Evolutionary conservation across 495 filamentous ascomycete species (phyloP).

Genomic region (Aspergillus olivimuriae): DNA sequence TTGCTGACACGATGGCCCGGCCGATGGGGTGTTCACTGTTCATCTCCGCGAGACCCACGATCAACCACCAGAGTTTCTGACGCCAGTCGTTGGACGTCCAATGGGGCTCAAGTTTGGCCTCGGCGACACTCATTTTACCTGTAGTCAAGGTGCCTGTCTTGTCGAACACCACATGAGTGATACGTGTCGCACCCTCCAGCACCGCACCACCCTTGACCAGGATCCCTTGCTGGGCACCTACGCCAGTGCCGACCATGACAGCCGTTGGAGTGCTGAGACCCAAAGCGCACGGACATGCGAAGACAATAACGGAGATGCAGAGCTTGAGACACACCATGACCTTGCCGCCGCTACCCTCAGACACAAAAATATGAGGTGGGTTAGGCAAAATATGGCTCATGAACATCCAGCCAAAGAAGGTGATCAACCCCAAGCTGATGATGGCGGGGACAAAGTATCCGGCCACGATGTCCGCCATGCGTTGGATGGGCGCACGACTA

Average conservation of each 20-base stretch:
- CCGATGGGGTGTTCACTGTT: conserved; percentile 94
- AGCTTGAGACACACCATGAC: conserved; percentile 96
- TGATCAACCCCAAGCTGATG: conserved; percentile 72
- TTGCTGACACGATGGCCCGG: conserved; percentile 68
- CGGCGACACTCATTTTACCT: conserved; percentile 87
- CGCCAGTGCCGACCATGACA: conserved; percentile 97
- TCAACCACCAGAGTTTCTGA: conserved; percentile 81
- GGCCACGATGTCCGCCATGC: conserved; percentile 83
- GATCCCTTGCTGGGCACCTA: conserved; percentile 96
- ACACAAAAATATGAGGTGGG: conserved; percentile 85
- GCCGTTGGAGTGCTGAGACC: conserved; percentile 93
- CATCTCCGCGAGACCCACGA: conserved; percentile 89
- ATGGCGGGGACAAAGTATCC: conserved; percentile 94
- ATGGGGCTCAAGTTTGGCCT: conserved; percentile 53
- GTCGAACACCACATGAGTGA: conserved; percentile 95
- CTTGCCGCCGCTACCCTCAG: conserved; percentile 72
- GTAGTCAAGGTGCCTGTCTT: conserved; percentile 96
- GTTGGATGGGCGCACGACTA: conserved; percentile 88
- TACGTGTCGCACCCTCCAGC: conserved; percentile 84
- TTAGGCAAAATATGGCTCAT: conserved; percentile 77
- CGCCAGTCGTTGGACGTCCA: conserved; percentile 68
- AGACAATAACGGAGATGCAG: conserved; percentile 97
- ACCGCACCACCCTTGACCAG: conserved; percentile 94
- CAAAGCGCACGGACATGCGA: conserved; percentile 94
- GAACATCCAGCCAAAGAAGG: conserved; percentile 92